Percentiles rank a stretch among this genome's conserved stretches.
Evolutionary conservation across 2,329 filamentous ascomycete genomes (phyloP).

Genomic region (Lomentospora prolificans): DNA sequence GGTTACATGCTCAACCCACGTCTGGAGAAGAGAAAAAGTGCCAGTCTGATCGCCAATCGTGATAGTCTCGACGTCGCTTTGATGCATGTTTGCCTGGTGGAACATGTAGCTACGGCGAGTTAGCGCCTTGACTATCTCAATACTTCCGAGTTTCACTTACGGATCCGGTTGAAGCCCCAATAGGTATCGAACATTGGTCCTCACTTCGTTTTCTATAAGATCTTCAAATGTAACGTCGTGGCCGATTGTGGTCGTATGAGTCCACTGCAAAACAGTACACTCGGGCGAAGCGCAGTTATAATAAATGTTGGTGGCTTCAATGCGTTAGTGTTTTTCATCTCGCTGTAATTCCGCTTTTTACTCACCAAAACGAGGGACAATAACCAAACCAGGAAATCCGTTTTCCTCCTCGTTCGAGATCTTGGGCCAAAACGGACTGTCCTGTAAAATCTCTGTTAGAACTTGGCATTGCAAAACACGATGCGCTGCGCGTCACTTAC

Average conservation of each 20-base stretch:
- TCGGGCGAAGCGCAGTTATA: conserved; percentile 50
- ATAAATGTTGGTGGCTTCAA: conserved; percentile 46
- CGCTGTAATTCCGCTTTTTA: not conserved
- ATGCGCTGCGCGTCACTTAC: not conserved
- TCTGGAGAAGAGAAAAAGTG: conserved; percentile 43
- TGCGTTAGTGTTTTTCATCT: not conserved
- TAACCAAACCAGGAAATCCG: conserved; percentile 43
- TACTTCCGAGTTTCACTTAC: conserved; percentile 16
- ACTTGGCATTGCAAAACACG: too few relatives aligned
- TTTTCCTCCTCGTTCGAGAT: conserved; percentile 39
- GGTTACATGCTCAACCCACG: conserved; percentile 45
- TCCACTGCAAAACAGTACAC: conserved; percentile 53
- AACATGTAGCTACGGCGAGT: conserved; percentile 38
- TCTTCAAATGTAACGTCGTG: conserved; percentile 38
- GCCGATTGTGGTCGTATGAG: conserved; percentile 45
- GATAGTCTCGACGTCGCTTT: conserved; percentile 33
- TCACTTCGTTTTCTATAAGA: conserved; percentile 39
- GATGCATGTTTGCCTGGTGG: conserved; percentile 52
- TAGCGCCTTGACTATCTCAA: too few relatives aligned
- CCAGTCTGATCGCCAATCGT: conserved; percentile 36
- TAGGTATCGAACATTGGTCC: conserved; percentile 45
- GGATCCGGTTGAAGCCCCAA: conserved; percentile 44
- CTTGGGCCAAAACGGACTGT: conserved; percentile 45
- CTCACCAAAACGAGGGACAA: conserved; percentile 44
- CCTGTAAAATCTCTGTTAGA: conserved; percentile 1